Conservation (phyloP, 1,284 basidiomycete genomes). For the Pholiota adiposa region DNA sequence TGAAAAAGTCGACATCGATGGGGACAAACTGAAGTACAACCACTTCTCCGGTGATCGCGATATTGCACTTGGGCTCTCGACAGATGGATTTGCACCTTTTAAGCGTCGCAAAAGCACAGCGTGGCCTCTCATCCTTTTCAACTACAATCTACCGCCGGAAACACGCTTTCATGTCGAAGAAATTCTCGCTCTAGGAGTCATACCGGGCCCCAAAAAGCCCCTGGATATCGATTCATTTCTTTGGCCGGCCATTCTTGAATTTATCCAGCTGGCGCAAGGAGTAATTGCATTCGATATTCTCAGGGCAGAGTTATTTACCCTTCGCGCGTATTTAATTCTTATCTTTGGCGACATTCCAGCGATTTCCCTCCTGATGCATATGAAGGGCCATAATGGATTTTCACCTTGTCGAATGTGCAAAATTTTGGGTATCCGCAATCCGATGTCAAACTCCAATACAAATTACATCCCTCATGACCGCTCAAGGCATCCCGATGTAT, state of each 20-base stretch:
- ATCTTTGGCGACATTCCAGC: conserved; percentile 48
- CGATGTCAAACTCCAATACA: conserved; percentile 4
- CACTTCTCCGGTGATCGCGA: conserved; percentile 35
- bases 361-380: conserved; percentile 41
- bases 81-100: conserved; percentile 45
- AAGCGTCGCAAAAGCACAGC: conserved; percentile 36
- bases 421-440: conserved; percentile 2
- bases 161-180: conserved; percentile 18
- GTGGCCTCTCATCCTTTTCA: conserved; percentile 47
- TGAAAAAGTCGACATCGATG: conserved; percentile 23
- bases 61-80: conserved; percentile 38
- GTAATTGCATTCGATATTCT: conserved; percentile 20
- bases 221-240: conserved; percentile 23
- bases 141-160: conserved; percentile 42
- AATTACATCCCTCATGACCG: background rate
- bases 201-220: conserved; percentile 29
- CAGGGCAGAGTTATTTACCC: conserved; percentile 6
- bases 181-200: conserved; percentile 23
- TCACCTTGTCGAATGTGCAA: conserved; percentile 44
- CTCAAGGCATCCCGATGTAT: background rate
- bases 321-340: conserved; percentile 42
- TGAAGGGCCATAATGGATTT: conserved; percentile 48
- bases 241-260: conserved; percentile 20
- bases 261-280: conserved; percentile 19
- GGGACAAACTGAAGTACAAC: conserved; percentile 15